Evolutionary conservation across 2,329 filamentous ascomycete species (phyloP).

Genomic region (Fusarium fujikuroi): DNA sequence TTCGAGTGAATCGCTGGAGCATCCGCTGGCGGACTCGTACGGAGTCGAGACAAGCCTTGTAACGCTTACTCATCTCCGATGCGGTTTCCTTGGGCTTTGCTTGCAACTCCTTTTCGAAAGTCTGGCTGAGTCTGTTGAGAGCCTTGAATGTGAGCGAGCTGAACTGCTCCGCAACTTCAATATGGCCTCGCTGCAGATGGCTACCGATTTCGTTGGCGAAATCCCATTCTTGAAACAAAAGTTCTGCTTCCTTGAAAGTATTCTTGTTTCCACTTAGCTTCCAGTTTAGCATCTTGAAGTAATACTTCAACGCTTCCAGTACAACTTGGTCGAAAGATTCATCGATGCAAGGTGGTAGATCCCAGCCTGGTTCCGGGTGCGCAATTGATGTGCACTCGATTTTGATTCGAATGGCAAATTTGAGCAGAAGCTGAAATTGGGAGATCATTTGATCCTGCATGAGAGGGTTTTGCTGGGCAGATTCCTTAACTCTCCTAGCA

Average conservation of each 20-base stretch:
- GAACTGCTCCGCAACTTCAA: conserved; percentile 98
- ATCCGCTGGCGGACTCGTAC: conserved; percentile 96
- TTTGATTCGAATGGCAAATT: conserved; percentile 92
- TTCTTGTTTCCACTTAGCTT: conserved; percentile 98
- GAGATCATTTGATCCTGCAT: conserved; percentile 98
- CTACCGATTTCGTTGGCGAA: conserved; percentile 95
- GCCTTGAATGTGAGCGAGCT: conserved; percentile 94
- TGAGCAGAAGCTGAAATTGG: conserved; percentile 93
- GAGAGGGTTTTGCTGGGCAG: conserved; percentile 88
- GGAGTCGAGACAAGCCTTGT: conserved; percentile 94
- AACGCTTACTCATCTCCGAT: conserved; percentile 93
- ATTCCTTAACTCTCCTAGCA: conserved; percentile 94
- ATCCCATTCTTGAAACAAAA: conserved; percentile 97
- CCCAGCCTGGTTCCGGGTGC: conserved; percentile 90
- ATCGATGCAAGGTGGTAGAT: conserved; percentile 94
- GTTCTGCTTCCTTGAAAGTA: conserved; percentile 98
- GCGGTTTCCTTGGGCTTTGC: conserved; percentile 84
- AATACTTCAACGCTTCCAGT: conserved; percentile 93
- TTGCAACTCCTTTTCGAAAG: conserved; percentile 92
- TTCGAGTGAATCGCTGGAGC: conserved; percentile 92
- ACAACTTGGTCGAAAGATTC: conserved; percentile 95
- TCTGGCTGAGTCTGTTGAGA: conserved; percentile 84
- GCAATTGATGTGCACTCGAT: conserved; percentile 86
- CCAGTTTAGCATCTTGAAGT: conserved; percentile 99
- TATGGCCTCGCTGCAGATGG: conserved; percentile 90